Evolutionary conservation across 176 grass and related monocot species (phyloP), one percentile per base, ranked within the genome.

Genomic region (Bonia amplexicaulis): DNA sequence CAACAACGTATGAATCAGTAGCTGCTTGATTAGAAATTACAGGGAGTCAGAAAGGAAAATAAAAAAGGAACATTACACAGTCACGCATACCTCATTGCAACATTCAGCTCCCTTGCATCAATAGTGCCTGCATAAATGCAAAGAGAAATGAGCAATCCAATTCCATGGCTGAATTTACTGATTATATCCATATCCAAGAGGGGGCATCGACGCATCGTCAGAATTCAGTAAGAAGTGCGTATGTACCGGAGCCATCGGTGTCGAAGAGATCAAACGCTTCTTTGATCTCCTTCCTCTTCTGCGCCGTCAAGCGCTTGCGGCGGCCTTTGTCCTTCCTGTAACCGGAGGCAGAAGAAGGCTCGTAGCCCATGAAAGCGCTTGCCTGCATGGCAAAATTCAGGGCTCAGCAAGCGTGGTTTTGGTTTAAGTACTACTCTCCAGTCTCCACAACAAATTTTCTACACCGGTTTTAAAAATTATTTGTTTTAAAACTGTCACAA

Each of bases 211-310:
- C 17, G 8, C 23, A 26, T 19, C 26, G 7, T 57, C n/a, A 15
- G 45, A 63, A 40, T 20, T 41, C 7, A 72, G 40, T 29, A 55
- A 20, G 20, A 58, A 62, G n/a, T 39, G 11, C 1, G 9, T 37
- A 31, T 8, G 5, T 80, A 97, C 94, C 95, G 66, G 95, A 97
- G 58, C 91, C 88, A 53, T 97, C 90, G 25, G 79, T 86, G 83
- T 97, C 95, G 80, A 93, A 97, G 76, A 95, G 87, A 10, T 95
- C 91, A 42, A 97, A 97, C 22, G 89, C 89, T 42, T 95, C 92
- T 66, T 88, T 92, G 69, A 97, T 97, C 87, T 93, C 92, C 55
- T 93, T 86, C 79, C 26, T 91, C 84, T 90, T 93, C 64, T 91
- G 87, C 53, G 92, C 76, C 45, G 63, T 76, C 58, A 94, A 45